Evolutionary conservation across 2,329 filamentous ascomycete species (phyloP), one percentile per base, ranked within the genome.

Genomic region (Gliomastix tumulicola): DNA sequence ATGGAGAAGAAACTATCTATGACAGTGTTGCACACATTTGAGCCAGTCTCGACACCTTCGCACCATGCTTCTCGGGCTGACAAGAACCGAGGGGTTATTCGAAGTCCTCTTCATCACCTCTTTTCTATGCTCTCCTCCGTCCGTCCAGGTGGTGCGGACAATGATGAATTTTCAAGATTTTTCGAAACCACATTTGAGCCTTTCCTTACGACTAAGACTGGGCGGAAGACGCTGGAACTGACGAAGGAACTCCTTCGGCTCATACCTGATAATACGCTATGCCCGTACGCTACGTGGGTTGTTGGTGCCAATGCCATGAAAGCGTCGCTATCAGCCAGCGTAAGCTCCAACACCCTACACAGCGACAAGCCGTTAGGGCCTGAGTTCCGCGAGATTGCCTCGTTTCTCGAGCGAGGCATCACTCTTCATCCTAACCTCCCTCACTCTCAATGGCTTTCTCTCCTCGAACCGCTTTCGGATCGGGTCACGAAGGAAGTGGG

Each of bases 321-420:
- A 9, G 48, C 54, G 4, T 62, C 63, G 36, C 46, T 79, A 17
- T 42, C 36, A 17, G n/a, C 33, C 2, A 27, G 44, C 6, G 25
- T 39, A 10, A 37, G 44, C 17, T 13, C 25, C n/a, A 16, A 16
- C 3, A 13, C 25, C 25, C 25, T 16, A 7, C n/a, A 16, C 25
- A 50, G 43, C 18, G 64, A 69, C 8, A 57, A 68, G 40, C 63
- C 76, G 23, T 55, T 81, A 37, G 76, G 82, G 12, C 75, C 78
- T 10, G 80, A 87, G 38, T 88, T 86, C 44, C 79, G 83, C 8
- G 76, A 83, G 35, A 63, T 84, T 18, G 69, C 81, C 13, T 79
- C 74, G 15, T 72, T 94, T 22, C 66, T 94, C 4, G 71, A 81
- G 47, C 63, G 70, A 45, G 79, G 84, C 15, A 54, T 84, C 33